Base-by-base conservation (phyloP, 1,284 basidiomycete species). In the Melampsora abietis-canadensis region DNA sequence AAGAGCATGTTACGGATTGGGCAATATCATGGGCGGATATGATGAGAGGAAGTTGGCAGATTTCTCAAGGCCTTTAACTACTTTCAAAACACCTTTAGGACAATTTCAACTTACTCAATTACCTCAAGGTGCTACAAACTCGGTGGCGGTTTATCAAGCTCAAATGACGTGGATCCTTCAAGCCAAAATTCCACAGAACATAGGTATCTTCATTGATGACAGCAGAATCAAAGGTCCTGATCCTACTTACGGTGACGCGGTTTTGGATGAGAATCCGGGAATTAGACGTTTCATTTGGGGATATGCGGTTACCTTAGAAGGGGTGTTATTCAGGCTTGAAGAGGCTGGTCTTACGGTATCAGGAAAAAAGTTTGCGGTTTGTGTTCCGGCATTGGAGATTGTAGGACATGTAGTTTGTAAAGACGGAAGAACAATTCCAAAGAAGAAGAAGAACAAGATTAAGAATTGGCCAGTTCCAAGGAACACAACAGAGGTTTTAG, bases 371-470 rank as follows among this genome's bases (percentile, higher is more conserved):
- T 19, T 57, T 31, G 66, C 66, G 4, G 15, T 10, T 3, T 61
- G 59, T 48, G 68, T 69, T 4, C 68, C 40, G 15, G 68, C n/a
- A 27, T 46, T 69, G 14, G 68, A 69, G 21, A 69, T 69, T 24
- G 68, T 69, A n/a, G 68, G 68, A 24, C 59, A 69, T 47, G 68
- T 69, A 15, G 68, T 69, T 14, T 61, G 57, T 34, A 34, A 34
- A 34, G 34, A 61, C 5, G 59, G 30, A 2, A 61, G 59, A 17
- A 60, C 17, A 5, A 8, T 61, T 6, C 8, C 14, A 8, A 7
- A 65, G 37, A 65, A 24, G 7, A 73, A 73, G 47, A 8, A 27
- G 10, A 73, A 73, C 24, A 65, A 73, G 34, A 46, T 46, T 12
- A 1, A 24, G 2, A 30, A 24, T 2, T 73, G 70, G 70, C 62